Conservation (phyloP, 2,329 filamentous ascomycete genomes). For the Aspergillus hortae region DNA sequence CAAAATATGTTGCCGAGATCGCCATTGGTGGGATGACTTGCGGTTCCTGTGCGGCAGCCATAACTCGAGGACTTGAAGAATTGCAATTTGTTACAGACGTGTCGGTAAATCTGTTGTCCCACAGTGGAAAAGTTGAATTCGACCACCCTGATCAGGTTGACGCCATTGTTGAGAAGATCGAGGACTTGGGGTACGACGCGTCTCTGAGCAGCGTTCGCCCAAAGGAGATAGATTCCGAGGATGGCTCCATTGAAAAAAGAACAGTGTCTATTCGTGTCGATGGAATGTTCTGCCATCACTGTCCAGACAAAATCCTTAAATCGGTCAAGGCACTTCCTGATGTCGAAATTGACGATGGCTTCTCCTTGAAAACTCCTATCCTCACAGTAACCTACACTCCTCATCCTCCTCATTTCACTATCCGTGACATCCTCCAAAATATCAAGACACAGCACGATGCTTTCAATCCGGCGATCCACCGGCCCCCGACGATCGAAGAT, state of each 20-base stretch:
- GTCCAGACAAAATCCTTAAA: constrained; percentile 49
- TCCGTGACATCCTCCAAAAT: constrained; percentile 67
- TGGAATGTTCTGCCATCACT: constrained; percentile 73
- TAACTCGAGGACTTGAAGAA: constrained; percentile 47
- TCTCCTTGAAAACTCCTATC: constrained; percentile 62
- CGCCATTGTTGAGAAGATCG: constrained; percentile 48
- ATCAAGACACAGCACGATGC: constrained; percentile 64
- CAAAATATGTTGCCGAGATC: constrained; percentile 43
- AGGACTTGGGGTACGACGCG: constrained; percentile 64
- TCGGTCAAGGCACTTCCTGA: constrained; percentile 47
- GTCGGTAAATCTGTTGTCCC: constrained; percentile 50
- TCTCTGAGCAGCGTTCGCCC: constrained; percentile 48
- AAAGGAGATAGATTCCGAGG: constrained; percentile 27
- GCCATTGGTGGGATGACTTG: constrained; percentile 58
- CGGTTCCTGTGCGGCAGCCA: constrained; percentile 51
- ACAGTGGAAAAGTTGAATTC: constrained; percentile 50
- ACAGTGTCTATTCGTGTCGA: constrained; percentile 64
- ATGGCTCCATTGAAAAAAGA: constrained; percentile 37
- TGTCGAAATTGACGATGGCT: constrained; percentile 37
- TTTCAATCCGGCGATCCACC: constrained; percentile 68
- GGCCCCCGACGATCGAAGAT: constrained; percentile 80
- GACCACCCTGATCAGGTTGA: constrained; percentile 44
- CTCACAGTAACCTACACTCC: constrained; percentile 70
- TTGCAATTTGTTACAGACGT: constrained; percentile 45
- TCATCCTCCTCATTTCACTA: constrained; percentile 64